Percentiles rank a stretch among this genome's conserved stretches.
These are phyloP conservation scores for Macrophomina phaseolina DNA, from an alignment of 2,329 filamentous ascomycete species.

Conservation along the genomic window DNA sequence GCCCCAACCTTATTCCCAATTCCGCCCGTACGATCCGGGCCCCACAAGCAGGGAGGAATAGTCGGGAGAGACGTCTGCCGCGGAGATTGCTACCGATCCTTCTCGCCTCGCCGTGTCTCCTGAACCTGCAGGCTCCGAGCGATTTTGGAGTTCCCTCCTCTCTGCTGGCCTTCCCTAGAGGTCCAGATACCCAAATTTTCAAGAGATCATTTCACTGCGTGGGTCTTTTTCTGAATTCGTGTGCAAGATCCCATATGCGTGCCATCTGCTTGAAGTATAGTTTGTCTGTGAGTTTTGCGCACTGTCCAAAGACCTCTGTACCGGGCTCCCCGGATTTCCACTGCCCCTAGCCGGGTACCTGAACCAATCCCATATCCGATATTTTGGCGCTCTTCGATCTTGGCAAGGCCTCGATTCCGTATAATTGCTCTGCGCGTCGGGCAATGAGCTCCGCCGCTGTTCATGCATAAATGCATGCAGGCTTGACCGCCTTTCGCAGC, in stretches of 20 bases:
- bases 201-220: background rate
- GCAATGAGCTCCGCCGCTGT: background rate
- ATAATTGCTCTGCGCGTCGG: background rate
- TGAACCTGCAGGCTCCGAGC: conserved; percentile 6
- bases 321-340: conserved; percentile 10
- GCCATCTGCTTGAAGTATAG: background rate
- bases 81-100: conserved; percentile 21
- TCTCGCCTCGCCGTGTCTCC: background rate
- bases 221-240: background rate
- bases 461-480: background rate
- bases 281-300: background rate
- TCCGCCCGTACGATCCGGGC: conserved; percentile 2
- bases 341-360: conserved; percentile 3
- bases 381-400: conserved; percentile 10
- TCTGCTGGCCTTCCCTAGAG: background rate
- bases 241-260: background rate
- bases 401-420: conserved; percentile 1
- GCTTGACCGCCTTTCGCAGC: conserved; percentile 8
- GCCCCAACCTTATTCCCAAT: conserved; percentile 10
- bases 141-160: background rate
- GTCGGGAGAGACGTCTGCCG: background rate
- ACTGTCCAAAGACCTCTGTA: background rate
- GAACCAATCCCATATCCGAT: background rate
- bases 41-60: conserved; percentile 2
- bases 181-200: background rate